Base-by-base conservation (phyloP, 257 asterid genomes). In the Scutellaria baicalensis region DNA sequence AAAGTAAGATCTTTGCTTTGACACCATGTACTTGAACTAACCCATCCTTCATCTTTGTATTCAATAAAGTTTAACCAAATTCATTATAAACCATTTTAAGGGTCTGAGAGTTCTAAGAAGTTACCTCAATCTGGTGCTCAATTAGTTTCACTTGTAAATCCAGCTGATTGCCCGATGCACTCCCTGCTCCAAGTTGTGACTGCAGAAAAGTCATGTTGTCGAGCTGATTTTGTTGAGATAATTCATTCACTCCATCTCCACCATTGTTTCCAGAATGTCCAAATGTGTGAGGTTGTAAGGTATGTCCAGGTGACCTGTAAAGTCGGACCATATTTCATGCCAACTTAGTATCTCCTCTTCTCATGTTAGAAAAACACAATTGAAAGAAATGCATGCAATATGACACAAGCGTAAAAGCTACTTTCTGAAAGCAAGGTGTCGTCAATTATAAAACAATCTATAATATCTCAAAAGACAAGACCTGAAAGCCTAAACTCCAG, bases 91-190 rank as follows among this genome's bases (percentile, higher is more conserved):
- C 38, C 48, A 31, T 66, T 62, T 13, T 31, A 11, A 58, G 12
- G 17, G 21, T 44, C 14, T 44, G 7, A 65, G 2, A 58, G 21
- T 16, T 39, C 5, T 62, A 73, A 63, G 20, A 11, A 55, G 18
- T 63, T 82, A 93, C 97, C 97, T 89, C 87, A 77, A 93, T 91
- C 75, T 85, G 96, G 43, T 78, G 87, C 83, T 87, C 81, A 43
- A 93, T 68, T 68, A 83, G 62, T 66, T 75, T 83, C 69, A 75
- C 85, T 60, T 89, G 89, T 57, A 77, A 77, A 70, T 85, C 88
- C 74, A 70, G 69, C 36, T 74, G 84, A 45, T 84, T 55, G 52
- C 80, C 80, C 44, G 88, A 77, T 14, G 71, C 43, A 61, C 71
- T 68, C 68, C 85, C 65, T 40, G 65, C 73, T 27, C 73, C 78